These are phyloP conservation scores for Seminavis robusta DNA, from an alignment of 108 stramenopile species.

Conservation along the genomic window DNA sequence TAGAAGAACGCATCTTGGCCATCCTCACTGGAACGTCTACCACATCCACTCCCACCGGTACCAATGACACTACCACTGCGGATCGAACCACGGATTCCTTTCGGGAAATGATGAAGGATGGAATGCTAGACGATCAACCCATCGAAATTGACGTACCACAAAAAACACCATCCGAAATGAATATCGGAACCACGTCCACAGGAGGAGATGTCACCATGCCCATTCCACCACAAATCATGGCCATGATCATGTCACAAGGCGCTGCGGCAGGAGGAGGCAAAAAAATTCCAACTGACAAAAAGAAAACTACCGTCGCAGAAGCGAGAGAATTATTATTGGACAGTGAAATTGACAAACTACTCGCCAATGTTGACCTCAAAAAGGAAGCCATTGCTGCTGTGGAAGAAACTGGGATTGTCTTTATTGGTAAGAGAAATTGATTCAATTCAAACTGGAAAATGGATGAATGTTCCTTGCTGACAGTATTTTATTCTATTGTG, in stretches of 20 bases:
- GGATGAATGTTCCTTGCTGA: too few relatives aligned
- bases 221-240: too few relatives aligned
- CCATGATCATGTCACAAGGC: too few relatives aligned
- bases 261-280: too few relatives aligned
- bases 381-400: constrained; percentile 94
- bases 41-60: constrained; percentile 35
- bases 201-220: too few relatives aligned
- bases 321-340: constrained; percentile 91
- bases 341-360: constrained; percentile 89
- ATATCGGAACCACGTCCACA: too few relatives aligned
- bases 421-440: constrained; percentile 99
- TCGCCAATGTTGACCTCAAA: constrained; percentile 88
- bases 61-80: constrained; percentile 5
- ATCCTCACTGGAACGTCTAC: constrained; percentile 88
- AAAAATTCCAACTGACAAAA: constrained; percentile 71
- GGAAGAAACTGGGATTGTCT: constrained; percentile 97
- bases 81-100: constrained; percentile 64
- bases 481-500: too few relatives aligned
- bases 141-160: constrained; percentile 89
- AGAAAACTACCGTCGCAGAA: constrained; percentile 82
- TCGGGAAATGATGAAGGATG: constrained; percentile 86
- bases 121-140: constrained; percentile 87
- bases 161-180: too few relatives aligned
- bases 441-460: too few relatives aligned
- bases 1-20: constrained; percentile 91